Percentiles rank a stretch among this genome's conserved stretches.
phyloP scores from a whole-genome alignment of 495 filamentous ascomycete species.

The Penicillium alfredii region DNA sequence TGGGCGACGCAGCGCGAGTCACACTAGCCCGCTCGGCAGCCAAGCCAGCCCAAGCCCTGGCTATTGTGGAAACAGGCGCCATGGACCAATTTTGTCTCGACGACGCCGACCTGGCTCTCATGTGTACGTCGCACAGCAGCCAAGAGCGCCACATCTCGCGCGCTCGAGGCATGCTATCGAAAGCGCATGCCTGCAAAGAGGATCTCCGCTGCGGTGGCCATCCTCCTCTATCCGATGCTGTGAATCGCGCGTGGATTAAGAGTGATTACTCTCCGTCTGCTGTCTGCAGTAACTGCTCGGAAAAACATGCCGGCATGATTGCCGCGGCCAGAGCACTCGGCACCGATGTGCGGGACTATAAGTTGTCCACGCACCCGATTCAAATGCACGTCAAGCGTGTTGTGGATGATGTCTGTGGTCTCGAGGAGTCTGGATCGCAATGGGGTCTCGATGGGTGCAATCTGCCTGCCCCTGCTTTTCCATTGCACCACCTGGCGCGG shows the following conservation, averaged over 20 bases:
- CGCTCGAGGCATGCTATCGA: conserved; percentile 28
- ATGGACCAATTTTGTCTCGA: conserved; percentile 29
- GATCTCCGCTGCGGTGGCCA: conserved; percentile 36
- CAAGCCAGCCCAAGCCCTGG: conserved; percentile 37
- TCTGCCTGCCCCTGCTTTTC: conserved; percentile 31
- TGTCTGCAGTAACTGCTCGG: conserved; percentile 36
- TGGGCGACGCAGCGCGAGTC: conserved; percentile 32
- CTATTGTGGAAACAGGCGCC: conserved; percentile 29
- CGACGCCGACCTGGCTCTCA: conserved; percentile 34
- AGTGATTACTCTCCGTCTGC: conserved; percentile 26
- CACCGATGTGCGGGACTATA: conserved; percentile 21
- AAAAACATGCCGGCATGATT: conserved; percentile 39
- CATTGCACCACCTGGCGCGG: conserved; percentile 16
- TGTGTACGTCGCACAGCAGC: conserved; percentile 43
- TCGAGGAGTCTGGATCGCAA: conserved; percentile 9
- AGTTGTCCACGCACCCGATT: conserved; percentile 24
- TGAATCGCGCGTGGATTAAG: conserved; percentile 34
- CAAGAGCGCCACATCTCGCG: conserved; percentile 32
- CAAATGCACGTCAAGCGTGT: conserved; percentile 24
- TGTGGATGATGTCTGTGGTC: conserved; percentile 23
- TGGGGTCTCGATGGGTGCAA: conserved; percentile 40
- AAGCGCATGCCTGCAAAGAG: conserved; percentile 16
- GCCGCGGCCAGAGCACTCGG: conserved; percentile 30
- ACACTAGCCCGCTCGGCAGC: conserved; percentile 38
- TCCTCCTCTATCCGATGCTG: conserved; percentile 22